Evolutionary conservation across 345 rosid genomes (phyloP), one percentile per base, ranked within the genome.

Genomic region (Gossypioides kirkii): DNA sequence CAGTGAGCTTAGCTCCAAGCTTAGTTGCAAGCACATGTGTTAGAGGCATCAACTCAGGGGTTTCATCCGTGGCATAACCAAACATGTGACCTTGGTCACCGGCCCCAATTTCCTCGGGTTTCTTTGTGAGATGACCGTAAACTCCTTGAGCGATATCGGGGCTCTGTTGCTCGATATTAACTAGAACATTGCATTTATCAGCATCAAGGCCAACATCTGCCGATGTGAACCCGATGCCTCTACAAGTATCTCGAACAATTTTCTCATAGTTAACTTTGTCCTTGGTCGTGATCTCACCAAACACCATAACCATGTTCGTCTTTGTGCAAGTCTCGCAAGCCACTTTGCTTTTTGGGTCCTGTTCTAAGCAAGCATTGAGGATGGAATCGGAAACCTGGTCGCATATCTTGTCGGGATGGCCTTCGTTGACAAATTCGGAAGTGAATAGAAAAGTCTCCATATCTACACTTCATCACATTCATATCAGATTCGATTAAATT

Each of bases 391-490:
- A 74, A 50, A 74, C 77, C 46, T 74, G 72, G 56, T 74, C 77
- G 14, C 72, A 74, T 52, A 74, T 61, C 72, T 74, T 74, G 61
- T 73, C 76, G 6, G 76, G 76, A 49, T 73, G 76, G 38, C 72
- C 77, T 41, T 74, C 77, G 46, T 74, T 74, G 41, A 74, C 77
- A 16, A 72, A 74, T 69, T 74, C 77, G 11, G 77, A 74, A 54
- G 72, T 74, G 77, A 74, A 74, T 25, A 74, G 46, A 54, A 74
- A 74, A 56, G 72, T 68, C 23, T 49, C 71, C 71, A 55, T 55
- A 22, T 55, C 61, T 55, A 28, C 61, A 55, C 12, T 55, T 55
- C 7, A 10, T 20, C 28, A 8, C 25, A 54, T 54, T 53, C 58
- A 17, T 52, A 17, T 52, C 55, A 50, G 22, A 17, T 17, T 52